Conservation (phyloP, 495 filamentous ascomycete species). For the Penicillium lagena region DNA sequence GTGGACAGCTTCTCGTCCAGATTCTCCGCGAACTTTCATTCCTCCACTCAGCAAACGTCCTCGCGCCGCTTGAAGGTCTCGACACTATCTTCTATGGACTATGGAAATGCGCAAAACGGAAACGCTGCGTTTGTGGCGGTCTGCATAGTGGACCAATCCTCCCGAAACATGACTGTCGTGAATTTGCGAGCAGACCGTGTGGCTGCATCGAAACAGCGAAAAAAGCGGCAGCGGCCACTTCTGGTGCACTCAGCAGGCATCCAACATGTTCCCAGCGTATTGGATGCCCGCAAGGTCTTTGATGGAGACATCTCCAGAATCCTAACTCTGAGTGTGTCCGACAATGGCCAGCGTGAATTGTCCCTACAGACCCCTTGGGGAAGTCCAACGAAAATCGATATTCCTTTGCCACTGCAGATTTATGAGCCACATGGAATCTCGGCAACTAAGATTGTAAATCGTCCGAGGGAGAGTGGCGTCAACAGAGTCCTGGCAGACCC, state of each 20-base stretch:
- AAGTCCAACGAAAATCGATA: slow-evolving; percentile 47
- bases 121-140: slow-evolving; percentile 48
- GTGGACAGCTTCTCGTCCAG: slow-evolving; percentile 64
- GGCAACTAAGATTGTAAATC: slow-evolving; percentile 20
- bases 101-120: slow-evolving; percentile 16
- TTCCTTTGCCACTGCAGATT: slow-evolving; percentile 42
- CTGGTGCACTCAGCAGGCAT: slow-evolving; percentile 36
- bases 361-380: slow-evolving; percentile 75
- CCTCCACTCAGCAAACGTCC: slow-evolving; percentile 38
- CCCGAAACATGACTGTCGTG: slow-evolving; percentile 60
- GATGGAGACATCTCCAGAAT: slow-evolving; percentile 65
- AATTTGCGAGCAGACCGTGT: slow-evolving; percentile 46
- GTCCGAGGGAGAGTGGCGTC: slow-evolving; percentile 44
- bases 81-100: slow-evolving; percentile 54
- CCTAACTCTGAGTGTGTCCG: slow-evolving; percentile 60
- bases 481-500: slow-evolving; percentile 47
- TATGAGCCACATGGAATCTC: slow-evolving; percentile 38
- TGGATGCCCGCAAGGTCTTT: slow-evolving; percentile 67
- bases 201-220: slow-evolving; percentile 23
- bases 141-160: slow-evolving; percentile 61
- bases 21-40: slow-evolving; percentile 50
- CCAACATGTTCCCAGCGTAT: slow-evolving; percentile 46
- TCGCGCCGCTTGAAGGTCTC: slow-evolving; percentile 53
- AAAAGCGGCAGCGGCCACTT: slow-evolving; percentile 22
- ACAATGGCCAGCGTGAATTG: slow-evolving; percentile 55